Base-by-base conservation (phyloP, 2,329 filamentous ascomycete species). In the Colletotrichum agaves region DNA sequence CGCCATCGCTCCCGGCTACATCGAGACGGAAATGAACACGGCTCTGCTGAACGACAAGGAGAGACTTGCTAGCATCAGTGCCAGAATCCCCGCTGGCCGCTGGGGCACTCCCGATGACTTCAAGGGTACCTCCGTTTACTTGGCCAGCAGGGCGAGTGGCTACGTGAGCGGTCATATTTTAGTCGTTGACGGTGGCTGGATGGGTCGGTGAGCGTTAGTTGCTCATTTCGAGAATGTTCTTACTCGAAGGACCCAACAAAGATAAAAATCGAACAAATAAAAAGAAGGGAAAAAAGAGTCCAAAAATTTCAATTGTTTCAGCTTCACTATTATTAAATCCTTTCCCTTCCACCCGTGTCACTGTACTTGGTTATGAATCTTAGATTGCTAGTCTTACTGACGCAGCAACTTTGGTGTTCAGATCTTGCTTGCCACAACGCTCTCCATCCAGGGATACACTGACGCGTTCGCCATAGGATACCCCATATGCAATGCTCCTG, bases 1-100 rank as follows among this genome's bases (percentile, higher is more conserved):
- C 78, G 93, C 91, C 7, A 93, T 97, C 75, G 93, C 94, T 2
- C 94, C 94, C 0, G 94, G 94, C 0, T 97, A 97, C 78, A 93
- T 97, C 73, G 92, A 88, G 56, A 97, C 94, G n/a, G 94, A 97
- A 69, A 97, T 97, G 94, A 98, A 97, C 77, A 86, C 85, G 71
- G 94, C 93, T 3, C 79, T 98, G 74, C 87, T 97, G 47, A 87
- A 90, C 57, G 90, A 97, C 78, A 79, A 86, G 73, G 87, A 86
- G 72, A 83, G 94, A 39, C 85, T 91, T 68, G 87, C 84, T 71
- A 90, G 90, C 74, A 97, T 97, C 72, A 85, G 92, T 74, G 89
- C 88, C 37, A 83, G 93, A 63, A 97, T 97, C 73, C 94, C 94
- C 0, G 93, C 92, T 0, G 93, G 91, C 0, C 83, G 93, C 72